Base-by-base conservation (phyloP, 2,329 filamentous ascomycete species). In the Apiospora phragmitis region DNA sequence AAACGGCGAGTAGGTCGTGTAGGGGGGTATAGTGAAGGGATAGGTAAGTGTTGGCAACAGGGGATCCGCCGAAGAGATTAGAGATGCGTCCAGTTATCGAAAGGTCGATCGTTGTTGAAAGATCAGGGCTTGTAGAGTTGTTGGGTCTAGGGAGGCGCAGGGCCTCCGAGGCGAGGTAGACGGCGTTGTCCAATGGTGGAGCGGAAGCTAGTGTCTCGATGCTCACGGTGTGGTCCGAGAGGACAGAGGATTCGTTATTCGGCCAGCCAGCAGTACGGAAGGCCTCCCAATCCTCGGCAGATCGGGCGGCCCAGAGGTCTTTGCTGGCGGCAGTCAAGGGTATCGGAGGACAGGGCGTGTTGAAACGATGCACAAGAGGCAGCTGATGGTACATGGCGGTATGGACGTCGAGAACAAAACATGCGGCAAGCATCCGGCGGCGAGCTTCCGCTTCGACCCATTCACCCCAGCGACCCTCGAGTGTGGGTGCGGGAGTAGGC, bases 11-110 rank as follows among this genome's bases (percentile, higher is more conserved):
- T 0, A 90, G 83, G 73, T 85, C 85, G 72, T 86, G 84, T 5
- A 91, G 83, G n/a, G 88, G 89, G 0, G 88, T 89, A 75, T 88
- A 82, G 73, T 89, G 83, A 1, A 91, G 80, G 1, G 89, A 87
- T 24, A 90, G 79, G 76, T 89, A 90, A 0, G 86, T 85, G 76
- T 87, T 85, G 66, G 84, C 86, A 24, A 84, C 78, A 18, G 84
- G 80, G 16, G 82, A 85, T 67, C 74, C 75, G 0, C 83, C 77
- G 75, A 89, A 90, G 24, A 88, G 76, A 70, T 70, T 76, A 43
- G 76, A 75, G 69, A 87, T 76, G 73, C 78, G 74, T 69, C 76
- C 73, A 70, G 79, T 76, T 35, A 74, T 70, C 38, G 67, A 70
- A 11, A 76, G 68, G 59, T 78, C 72, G 51, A 76, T 67, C 29